Evolutionary conservation across 2,329 filamentous ascomycete species (phyloP).

Genomic region (Neophaeococcomyces aloes): DNA sequence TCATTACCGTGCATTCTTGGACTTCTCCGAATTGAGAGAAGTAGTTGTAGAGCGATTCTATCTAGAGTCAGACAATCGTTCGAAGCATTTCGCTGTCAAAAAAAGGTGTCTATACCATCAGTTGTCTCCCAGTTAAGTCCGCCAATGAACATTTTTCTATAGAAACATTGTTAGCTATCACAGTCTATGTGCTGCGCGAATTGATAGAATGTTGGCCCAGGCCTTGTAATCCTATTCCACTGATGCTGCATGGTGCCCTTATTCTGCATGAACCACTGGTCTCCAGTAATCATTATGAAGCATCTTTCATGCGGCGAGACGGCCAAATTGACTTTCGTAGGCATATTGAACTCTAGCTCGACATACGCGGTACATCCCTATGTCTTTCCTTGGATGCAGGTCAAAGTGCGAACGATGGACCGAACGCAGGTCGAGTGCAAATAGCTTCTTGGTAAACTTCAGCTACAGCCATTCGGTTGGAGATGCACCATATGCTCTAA

Average conservation of each 20-base stretch:
- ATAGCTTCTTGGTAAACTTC: no score
- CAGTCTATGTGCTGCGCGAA: conserved; percentile 3
- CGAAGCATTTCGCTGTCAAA: conserved; percentile 7
- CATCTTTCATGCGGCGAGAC: no score
- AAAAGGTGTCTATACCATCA: conserved; percentile 59
- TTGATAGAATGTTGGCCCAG: neutral
- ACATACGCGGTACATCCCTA: no score
- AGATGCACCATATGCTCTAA: neutral
- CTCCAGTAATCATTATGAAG: no score
- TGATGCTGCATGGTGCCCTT: conserved; percentile 4
- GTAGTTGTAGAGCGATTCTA: conserved; percentile 93
- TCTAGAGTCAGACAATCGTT: conserved; percentile 8
- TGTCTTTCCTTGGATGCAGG: no score
- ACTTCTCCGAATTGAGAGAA: conserved; percentile 98
- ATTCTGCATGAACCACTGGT: neutral
- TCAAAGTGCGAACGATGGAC: no score
- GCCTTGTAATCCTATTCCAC: neutral
- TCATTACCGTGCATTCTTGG: conserved; percentile 97
- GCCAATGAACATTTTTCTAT: conserved; percentile 99
- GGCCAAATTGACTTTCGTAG: no score
- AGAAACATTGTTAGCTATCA: conserved; percentile 27
- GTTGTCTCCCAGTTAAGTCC: conserved; percentile 99
- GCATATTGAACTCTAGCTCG: no score
- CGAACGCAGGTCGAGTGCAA: no score
- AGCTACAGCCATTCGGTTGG: no score